Percentiles rank a stretch among this genome's conserved stretches.
Conservation (phyloP, 1,284 basidiomycete species). For the Pascua sp. region DNA sequence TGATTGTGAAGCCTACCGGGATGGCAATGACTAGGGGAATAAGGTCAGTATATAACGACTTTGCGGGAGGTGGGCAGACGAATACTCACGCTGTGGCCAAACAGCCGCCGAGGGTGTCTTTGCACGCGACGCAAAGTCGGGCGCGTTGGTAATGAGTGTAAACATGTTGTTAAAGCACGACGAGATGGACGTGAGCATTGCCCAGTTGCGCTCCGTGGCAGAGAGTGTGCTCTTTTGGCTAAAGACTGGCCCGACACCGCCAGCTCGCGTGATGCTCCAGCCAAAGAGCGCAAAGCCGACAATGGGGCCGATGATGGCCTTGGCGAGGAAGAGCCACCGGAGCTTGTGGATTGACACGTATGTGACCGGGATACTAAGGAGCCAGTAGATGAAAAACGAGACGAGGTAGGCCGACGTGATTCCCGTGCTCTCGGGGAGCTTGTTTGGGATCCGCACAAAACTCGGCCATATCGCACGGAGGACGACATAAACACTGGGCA, state of each 20-base stretch:
- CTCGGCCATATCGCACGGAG: conserved; percentile 68
- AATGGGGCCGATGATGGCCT: conserved; percentile 62
- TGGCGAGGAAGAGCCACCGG: conserved; percentile 75
- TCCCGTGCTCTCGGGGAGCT: conserved; percentile 61
- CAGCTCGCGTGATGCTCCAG: conserved; percentile 74
- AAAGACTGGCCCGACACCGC: conserved; percentile 76
- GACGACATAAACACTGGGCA: conserved; percentile 61
- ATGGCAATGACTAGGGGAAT: conserved; percentile 56
- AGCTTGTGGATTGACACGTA: conserved; percentile 79
- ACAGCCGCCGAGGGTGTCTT: conserved; percentile 63
- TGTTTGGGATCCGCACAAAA: conserved; percentile 66
- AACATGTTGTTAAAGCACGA: conserved; percentile 70
- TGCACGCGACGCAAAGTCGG: conserved; percentile 69
- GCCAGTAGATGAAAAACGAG: conserved; percentile 83
- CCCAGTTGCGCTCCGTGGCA: conserved; percentile 71
- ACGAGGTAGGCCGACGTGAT: conserved; percentile 50
- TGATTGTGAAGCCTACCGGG: conserved; percentile 70
- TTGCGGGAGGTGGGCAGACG: not conserved
- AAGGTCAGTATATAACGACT: not conserved
- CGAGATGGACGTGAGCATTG: conserved; percentile 72
- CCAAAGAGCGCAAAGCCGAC: conserved; percentile 74
- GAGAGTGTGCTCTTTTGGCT: conserved; percentile 63
- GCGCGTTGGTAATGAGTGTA: conserved; percentile 58
- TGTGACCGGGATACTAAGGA: conserved; percentile 71
- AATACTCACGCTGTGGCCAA: conserved; percentile 58